Conservation (phyloP, 1,284 basidiomycete genomes). For the Microbotryum saponariae region DNA sequence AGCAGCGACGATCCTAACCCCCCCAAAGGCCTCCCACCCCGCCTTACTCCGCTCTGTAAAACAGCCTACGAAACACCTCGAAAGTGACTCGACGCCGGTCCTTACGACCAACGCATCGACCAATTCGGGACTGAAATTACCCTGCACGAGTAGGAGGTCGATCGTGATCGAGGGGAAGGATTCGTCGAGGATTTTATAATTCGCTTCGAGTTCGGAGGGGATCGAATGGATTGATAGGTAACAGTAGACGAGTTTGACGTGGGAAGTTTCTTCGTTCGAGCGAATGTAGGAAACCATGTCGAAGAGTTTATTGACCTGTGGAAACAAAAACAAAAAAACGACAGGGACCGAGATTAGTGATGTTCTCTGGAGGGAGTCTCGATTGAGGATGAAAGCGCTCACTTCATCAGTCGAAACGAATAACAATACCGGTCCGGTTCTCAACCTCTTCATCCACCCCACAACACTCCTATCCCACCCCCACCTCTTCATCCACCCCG, state of each 20-base stretch:
- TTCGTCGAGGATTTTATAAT: slow-evolving; percentile 26
- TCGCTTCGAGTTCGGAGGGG: slow-evolving; percentile 40
- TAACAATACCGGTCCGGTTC: slow-evolving; percentile 53
- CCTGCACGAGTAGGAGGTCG: slow-evolving; percentile 18
- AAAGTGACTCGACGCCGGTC: neutral
- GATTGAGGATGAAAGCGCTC: slow-evolving; percentile 13
- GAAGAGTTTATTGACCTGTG: slow-evolving; percentile 55
- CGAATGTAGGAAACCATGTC: slow-evolving; percentile 58
- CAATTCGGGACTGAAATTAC: slow-evolving; percentile 8
- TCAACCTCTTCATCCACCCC: slow-evolving; percentile 47
- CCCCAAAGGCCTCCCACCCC: too few relatives aligned
- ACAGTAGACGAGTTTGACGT: slow-evolving; percentile 60
- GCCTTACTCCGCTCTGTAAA: neutral
- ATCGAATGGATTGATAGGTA: slow-evolving; percentile 48
- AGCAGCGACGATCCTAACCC: too few relatives aligned
- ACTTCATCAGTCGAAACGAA: slow-evolving; percentile 59
- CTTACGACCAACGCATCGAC: slow-evolving; percentile 4
- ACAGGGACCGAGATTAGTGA: too few relatives aligned
- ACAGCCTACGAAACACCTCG: slow-evolving; percentile 9
- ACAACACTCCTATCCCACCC: slow-evolving; percentile 48
- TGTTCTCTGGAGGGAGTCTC: too few relatives aligned
- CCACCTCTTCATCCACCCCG: slow-evolving; percentile 58
- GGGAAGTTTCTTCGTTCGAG: slow-evolving; percentile 59
- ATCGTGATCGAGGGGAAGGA: slow-evolving; percentile 19
- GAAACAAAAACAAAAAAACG: too few relatives aligned